These are phyloP conservation scores for Cetradonia linearis DNA, from an alignment of 495 filamentous ascomycete species.

Conservation along the genomic window DNA sequence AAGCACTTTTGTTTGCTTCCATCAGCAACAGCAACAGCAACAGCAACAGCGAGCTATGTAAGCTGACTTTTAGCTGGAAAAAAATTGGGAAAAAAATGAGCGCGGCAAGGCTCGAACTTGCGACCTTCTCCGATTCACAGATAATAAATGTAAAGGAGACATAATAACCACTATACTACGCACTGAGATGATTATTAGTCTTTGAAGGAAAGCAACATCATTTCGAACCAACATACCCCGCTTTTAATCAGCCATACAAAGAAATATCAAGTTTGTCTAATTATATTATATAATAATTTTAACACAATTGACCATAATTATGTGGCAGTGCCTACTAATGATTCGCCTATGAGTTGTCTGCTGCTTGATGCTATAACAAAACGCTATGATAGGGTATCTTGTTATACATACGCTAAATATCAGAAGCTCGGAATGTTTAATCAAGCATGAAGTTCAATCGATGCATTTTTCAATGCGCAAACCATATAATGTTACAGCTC, in stretches of 20 bases:
- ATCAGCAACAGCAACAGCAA: too few relatives aligned
- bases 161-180: constrained; percentile 28
- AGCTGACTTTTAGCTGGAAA: background rate
- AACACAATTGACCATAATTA: too few relatives aligned
- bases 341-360: background rate
- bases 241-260: too few relatives aligned
- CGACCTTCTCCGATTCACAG: constrained; percentile 23
- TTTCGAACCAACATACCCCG: too few relatives aligned
- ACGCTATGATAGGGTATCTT: constrained; percentile 4
- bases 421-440: background rate
- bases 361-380: background rate
- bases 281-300: too few relatives aligned
- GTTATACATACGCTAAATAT: constrained; percentile 3
- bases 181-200: background rate
- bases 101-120: constrained; percentile 26
- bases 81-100: constrained; percentile 13
- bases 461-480: background rate
- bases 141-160: constrained; percentile 24
- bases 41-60: background rate
- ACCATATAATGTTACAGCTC: constrained; percentile 6
- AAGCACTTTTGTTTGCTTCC: too few relatives aligned
- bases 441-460: background rate
- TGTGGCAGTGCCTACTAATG: too few relatives aligned
- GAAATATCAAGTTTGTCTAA: too few relatives aligned
- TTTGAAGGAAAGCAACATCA: too few relatives aligned